A percentile compares a stretch with the other conserved stretches of the same genome.
These are phyloP conservation scores for Ogataea hybrid DNA, from an alignment of 1,139 yeast genomes.

Conservation along the genomic window DNA sequence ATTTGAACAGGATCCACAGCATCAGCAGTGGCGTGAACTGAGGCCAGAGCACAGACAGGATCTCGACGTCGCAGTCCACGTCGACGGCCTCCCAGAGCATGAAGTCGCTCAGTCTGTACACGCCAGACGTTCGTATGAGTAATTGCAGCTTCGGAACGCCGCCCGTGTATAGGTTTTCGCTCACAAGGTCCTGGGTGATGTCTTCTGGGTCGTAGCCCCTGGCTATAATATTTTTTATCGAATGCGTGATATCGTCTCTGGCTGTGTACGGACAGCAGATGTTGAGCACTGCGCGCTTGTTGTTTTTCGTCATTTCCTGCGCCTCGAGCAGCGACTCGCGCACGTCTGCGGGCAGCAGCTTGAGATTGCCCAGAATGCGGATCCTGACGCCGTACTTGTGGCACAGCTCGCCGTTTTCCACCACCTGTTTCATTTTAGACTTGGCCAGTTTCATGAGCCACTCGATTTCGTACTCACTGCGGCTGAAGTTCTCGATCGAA, in stretches of 20 bases:
- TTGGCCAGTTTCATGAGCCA: conserved; percentile 88
- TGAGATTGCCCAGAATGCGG: conserved; percentile 68
- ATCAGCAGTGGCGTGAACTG: conserved; percentile 64
- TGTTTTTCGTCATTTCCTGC: conserved; percentile 63
- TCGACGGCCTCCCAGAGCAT: conserved; percentile 70
- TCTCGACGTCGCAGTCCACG: conserved; percentile 65
- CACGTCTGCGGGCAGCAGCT: conserved; percentile 70
- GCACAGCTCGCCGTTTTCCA: conserved; percentile 77
- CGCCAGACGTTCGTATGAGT: conserved; percentile 84
- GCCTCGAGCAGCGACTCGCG: conserved; percentile 58
- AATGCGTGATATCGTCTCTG: conserved; percentile 80
- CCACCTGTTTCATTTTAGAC: conserved; percentile 67
- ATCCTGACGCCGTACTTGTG: conserved; percentile 76
- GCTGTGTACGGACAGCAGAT: conserved; percentile 97
- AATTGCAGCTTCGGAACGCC: conserved; percentile 76
- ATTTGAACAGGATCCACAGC: conserved; percentile 56
- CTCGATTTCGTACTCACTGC: conserved; percentile 77
- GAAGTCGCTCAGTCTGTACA: conserved; percentile 82
- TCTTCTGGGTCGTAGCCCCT: conserved; percentile 42
- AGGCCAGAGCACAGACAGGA: conserved; percentile 84
- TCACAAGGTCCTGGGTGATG: conserved; percentile 44
- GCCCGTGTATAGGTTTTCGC: conserved; percentile 62
- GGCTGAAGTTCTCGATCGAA: conserved; percentile 89
- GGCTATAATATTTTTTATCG: conserved; percentile 54
- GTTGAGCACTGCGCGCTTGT: conserved; percentile 72